Evolutionary conservation across 805 yeast species (phyloP).

Genomic region (Kodamaea kaohsiungensis): DNA sequence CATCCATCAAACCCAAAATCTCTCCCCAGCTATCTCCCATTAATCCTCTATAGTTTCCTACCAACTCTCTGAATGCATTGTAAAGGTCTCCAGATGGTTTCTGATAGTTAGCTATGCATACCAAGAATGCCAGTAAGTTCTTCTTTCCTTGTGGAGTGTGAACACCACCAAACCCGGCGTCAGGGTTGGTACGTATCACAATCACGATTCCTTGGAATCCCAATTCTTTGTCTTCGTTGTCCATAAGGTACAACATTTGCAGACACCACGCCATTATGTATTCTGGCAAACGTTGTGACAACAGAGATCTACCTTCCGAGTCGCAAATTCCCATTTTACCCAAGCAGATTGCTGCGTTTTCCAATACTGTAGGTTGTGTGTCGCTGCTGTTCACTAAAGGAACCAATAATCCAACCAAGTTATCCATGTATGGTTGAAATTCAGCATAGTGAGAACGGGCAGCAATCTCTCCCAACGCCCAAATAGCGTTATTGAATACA

Average conservation of each 20-base stretch:
- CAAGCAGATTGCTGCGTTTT: conserved; percentile 85
- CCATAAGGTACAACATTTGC: conserved; percentile 64
- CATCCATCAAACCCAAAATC: conserved; percentile 33
- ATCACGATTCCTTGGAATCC: conserved; percentile 84
- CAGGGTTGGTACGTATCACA: conserved; percentile 65
- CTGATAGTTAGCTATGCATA: conserved; percentile 57
- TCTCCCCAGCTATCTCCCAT: conserved; percentile 46
- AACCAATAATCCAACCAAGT: conserved; percentile 56
- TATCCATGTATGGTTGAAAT: conserved; percentile 53
- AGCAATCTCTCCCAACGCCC: conserved; percentile 90
- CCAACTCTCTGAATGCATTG: conserved; percentile 44
- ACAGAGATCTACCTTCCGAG: conserved; percentile 52
- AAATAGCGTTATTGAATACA: conserved; percentile 84
- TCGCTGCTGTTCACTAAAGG: conserved; percentile 58
- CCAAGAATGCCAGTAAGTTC: conserved; percentile 54
- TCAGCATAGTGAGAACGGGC: conserved; percentile 52
- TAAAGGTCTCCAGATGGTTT: conserved; percentile 50
- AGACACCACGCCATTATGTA: conserved; percentile 71
- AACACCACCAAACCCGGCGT: conserved; percentile 51
- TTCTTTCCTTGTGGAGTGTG: conserved; percentile 45
- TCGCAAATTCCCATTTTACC: conserved; percentile 76
- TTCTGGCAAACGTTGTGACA: conserved; percentile 56
- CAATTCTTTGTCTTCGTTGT: conserved; percentile 85
- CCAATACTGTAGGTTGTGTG: conserved; percentile 65
- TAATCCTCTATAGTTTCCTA: conserved; percentile 46